Evolutionary conservation across 148 eudicot species (phyloP).

Genomic region (Limonium bicolor): DNA sequence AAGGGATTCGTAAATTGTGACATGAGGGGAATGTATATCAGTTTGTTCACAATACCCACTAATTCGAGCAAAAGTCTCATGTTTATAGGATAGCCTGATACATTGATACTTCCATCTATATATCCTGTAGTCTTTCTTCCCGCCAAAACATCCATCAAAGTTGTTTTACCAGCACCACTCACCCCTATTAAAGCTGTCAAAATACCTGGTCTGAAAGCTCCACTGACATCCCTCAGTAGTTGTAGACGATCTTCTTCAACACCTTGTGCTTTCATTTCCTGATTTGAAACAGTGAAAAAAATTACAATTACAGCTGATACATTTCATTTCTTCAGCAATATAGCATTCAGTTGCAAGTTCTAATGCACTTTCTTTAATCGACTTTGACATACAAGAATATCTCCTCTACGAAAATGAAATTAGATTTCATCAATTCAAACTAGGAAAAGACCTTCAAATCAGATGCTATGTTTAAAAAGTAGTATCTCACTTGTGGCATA

Average conservation of each 20-base stretch:
- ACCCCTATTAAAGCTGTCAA: constrained; percentile 73
- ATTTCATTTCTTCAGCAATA: neutral
- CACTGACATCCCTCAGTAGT: constrained; percentile 56
- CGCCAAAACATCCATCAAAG: constrained; percentile 62
- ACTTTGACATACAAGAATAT: neutral
- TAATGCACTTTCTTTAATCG: neutral
- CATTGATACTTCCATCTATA: constrained; percentile 37
- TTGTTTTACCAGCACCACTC: constrained; percentile 72
- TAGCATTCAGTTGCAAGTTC: neutral
- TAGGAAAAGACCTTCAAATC: neutral
- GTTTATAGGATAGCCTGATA: constrained; percentile 57
- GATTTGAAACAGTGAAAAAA: constrained; percentile 3
- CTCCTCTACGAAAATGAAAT: neutral
- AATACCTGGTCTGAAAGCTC: constrained; percentile 62
- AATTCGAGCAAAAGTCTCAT: constrained; percentile 55
- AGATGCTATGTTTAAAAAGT: neutral
- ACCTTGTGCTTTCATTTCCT: constrained; percentile 58
- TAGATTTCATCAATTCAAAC: neutral
- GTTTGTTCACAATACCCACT: constrained; percentile 69
- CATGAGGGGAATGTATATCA: constrained; percentile 65
- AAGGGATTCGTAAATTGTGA: constrained; percentile 62
- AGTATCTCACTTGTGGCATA: constrained; percentile 56
- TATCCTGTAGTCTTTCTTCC: constrained; percentile 64
- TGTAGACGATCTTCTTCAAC: constrained; percentile 39
- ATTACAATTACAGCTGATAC: neutral